Percentiles rank a stretch among this genome's conserved stretches.
These are phyloP conservation scores for Pyrus pyrifolia DNA, from an alignment of 306 rosid genomes.

Conservation along the genomic window DNA sequence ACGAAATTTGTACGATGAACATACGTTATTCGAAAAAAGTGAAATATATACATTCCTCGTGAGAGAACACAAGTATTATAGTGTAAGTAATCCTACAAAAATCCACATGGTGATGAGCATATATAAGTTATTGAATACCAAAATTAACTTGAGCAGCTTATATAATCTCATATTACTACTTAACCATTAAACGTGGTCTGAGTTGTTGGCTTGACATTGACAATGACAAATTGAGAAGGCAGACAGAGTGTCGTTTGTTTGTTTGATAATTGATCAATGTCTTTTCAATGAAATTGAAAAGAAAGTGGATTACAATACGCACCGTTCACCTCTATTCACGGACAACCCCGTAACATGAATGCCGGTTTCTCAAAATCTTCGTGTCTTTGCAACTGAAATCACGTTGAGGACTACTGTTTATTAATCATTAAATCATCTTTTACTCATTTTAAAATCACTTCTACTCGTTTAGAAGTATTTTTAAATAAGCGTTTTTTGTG, in stretches of 20 bases:
- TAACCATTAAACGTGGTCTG: not conserved
- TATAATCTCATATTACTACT: too few relatives aligned
- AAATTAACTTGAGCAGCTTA: too few relatives aligned
- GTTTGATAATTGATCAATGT: not conserved
- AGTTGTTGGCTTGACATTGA: not conserved
- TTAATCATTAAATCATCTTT: not conserved
- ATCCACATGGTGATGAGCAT: too few relatives aligned
- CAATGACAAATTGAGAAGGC: not conserved
- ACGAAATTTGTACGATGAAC: too few relatives aligned
- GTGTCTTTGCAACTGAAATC: not conserved
- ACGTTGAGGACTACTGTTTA: not conserved
- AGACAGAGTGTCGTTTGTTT: not conserved
- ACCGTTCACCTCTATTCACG: conserved; percentile 12
- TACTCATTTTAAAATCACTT: too few relatives aligned
- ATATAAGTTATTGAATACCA: too few relatives aligned
- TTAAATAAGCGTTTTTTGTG: too few relatives aligned
- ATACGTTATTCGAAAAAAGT: too few relatives aligned
- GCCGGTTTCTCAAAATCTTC: not conserved
- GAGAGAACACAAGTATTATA: too few relatives aligned
- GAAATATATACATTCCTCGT: too few relatives aligned
- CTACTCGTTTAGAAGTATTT: too few relatives aligned
- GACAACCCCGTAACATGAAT: not conserved
- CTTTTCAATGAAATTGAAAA: not conserved
- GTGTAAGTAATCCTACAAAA: too few relatives aligned
- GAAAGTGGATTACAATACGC: not conserved